Evolutionary conservation across 345 rosid species (phyloP), one percentile per base, ranked within the genome.

Genomic region (Acer yangbiense): DNA sequence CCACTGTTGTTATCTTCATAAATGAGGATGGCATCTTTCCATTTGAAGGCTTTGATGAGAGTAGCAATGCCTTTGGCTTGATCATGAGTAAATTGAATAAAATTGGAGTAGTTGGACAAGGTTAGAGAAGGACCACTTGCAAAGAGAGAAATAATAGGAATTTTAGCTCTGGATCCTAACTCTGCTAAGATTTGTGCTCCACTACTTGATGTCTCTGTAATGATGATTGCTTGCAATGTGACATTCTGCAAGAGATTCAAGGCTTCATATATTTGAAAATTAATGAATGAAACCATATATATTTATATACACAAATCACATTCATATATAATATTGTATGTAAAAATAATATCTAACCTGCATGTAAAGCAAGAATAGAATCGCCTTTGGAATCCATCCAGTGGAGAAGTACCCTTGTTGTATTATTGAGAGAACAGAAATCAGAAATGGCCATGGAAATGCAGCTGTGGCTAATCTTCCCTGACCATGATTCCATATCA

Each of bases 1-100:
- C 84, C 68, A 2, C 68, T 71, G 76, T 80, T 74, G 0, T 62
- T 67, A 60, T 86, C 84, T 21, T 82, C 85, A 18, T 69, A 77
- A 58, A 80, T 27, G 27, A 84, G 65, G 44, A 61, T 67, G 55
- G 75, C 82, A 74, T 50, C 74, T 27, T 65, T 78, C 89, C 87
- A 86, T 13, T 54, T 62, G 75, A 76, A 76, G 21, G 23, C 71
- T 50, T 78, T 54, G 18, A 78, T 7, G 23, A 87, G 71, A 64
- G 83, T 27, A 72, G 76, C 25, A 0, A 80, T 41, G 0, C 82
- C 87, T 23, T 75, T 77, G 2, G 79, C 80, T 65, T 77, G 82
- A 50, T 50, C 87, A 43, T 78, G 72, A 0, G 82, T 68, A 0
- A 74, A 76, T 77, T 76, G 82, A 68, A 83, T 70, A 73, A 76